These are phyloP conservation scores for Pharus latifolius DNA, from an alignment of 176 grass and related monocot species.

Conservation along the genomic window DNA sequence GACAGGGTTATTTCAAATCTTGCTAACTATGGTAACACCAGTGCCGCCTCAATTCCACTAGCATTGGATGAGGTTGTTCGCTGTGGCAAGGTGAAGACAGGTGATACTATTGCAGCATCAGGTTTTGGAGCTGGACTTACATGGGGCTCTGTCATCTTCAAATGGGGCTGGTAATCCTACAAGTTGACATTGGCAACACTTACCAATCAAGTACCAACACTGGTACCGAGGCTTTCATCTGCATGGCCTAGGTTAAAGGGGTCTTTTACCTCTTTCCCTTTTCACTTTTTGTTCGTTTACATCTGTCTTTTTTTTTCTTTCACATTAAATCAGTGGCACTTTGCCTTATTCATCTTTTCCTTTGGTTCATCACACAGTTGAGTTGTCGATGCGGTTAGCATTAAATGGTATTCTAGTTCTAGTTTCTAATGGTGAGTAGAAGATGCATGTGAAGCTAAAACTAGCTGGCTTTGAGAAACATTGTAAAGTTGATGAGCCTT, in stretches of 20 bases:
- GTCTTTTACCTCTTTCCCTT: constrained; percentile 9
- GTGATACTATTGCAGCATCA: constrained; percentile 57
- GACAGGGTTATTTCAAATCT: constrained; percentile 94
- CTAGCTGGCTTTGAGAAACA: constrained; percentile 11
- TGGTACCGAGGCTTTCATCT: neutral
- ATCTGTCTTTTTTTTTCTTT: constrained; percentile 2
- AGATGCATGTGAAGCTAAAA: constrained; percentile 10
- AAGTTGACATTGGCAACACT: neutral
- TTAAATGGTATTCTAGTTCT: constrained; percentile 17
- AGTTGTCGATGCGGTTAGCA: neutral
- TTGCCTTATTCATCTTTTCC: constrained; percentile 22
- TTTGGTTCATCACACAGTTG: constrained; percentile 19
- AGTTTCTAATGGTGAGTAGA: constrained; percentile 19
- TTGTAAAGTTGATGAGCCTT: constrained; percentile 29
- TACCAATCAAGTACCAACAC: neutral
- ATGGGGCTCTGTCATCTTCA: constrained; percentile 78
- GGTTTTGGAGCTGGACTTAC: constrained; percentile 97
- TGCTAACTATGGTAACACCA: constrained; percentile 88
- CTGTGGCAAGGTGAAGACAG: constrained; percentile 56
- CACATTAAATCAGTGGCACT: constrained; percentile 24
- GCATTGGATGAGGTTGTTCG: constrained; percentile 89
- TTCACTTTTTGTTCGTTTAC: constrained; percentile 1
- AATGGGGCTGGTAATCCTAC: constrained; percentile 39
- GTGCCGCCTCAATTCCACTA: constrained; percentile 87
- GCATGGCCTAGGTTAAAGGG: neutral